Percentiles rank a stretch among this genome's conserved stretches.
These are phyloP conservation scores for Pyrenochaeta sp. DNA, from an alignment of 2,329 filamentous ascomycete species.

Conservation along the genomic window DNA sequence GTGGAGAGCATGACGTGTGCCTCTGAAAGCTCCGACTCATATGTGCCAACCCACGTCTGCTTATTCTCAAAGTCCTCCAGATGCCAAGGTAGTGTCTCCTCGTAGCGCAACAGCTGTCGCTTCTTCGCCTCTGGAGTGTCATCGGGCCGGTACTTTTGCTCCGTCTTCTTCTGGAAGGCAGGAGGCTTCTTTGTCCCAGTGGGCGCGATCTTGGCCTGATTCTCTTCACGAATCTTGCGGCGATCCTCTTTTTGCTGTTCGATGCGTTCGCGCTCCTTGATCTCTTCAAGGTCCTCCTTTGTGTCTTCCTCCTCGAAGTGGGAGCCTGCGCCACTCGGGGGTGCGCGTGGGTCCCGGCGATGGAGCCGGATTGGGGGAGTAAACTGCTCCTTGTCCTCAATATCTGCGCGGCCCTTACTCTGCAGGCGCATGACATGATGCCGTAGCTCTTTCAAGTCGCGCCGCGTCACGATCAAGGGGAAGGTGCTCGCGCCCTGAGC, in stretches of 20 bases:
- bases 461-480: constrained; percentile 84
- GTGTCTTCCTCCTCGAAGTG: constrained; percentile 61
- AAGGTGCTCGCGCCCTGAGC: constrained; percentile 34
- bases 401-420: constrained; percentile 66
- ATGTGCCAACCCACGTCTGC: constrained; percentile 91
- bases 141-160: constrained; percentile 85
- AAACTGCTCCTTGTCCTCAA: constrained; percentile 82
- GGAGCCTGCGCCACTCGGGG: constrained; percentile 59
- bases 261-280: constrained; percentile 68
- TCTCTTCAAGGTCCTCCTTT: constrained; percentile 72
- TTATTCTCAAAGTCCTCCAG: constrained; percentile 96
- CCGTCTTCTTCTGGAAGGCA: constrained; percentile 77
- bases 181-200: constrained; percentile 74
- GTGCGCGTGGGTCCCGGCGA: constrained; percentile 78
- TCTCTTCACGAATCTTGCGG: constrained; percentile 84
- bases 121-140: constrained; percentile 77
- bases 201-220: constrained; percentile 92
- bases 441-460: constrained; percentile 78
- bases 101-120: constrained; percentile 74
- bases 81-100: constrained; percentile 96
- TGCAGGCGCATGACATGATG: constrained; percentile 89
- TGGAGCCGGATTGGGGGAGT: constrained; percentile 88
- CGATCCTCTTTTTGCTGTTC: constrained; percentile 74
- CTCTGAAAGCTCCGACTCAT: constrained; percentile 87
- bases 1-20: constrained; percentile 74